Conservation (phyloP, 805 yeast species). For the Ogataea methylovora region DNA sequence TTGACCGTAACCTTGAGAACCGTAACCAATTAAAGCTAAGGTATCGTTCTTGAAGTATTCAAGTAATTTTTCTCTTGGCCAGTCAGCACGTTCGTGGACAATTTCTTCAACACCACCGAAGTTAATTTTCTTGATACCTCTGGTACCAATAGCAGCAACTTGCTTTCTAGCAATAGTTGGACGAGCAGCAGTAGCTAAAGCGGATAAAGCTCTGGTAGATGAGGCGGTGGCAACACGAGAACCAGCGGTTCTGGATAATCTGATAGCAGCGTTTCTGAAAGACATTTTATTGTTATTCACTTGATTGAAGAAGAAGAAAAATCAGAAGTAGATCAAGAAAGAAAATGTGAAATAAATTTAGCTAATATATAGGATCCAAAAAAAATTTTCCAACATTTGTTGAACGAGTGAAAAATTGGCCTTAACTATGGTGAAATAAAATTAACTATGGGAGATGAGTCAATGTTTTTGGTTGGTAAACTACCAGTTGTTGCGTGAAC, state of each 20-base stretch:
- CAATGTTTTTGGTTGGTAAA: no score
- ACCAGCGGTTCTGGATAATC: constrained; percentile 42
- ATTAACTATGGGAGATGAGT: no score
- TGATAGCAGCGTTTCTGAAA: constrained; percentile 38
- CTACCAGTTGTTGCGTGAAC: no score
- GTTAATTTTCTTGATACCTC: constrained; percentile 96
- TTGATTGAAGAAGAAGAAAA: not conserved
- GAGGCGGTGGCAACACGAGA: constrained; percentile 34
- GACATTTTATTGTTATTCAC: not conserved
- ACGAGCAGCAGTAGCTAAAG: constrained; percentile 39
- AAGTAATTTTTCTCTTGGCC: constrained; percentile 96
- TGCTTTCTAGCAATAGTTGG: constrained; percentile 31
- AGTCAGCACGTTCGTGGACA: constrained; percentile 98
- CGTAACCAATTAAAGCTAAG: constrained; percentile 96
- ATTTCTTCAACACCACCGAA: constrained; percentile 93
- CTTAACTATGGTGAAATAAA: no score
- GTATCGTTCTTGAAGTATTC: constrained; percentile 98
- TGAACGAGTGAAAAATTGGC: no score
- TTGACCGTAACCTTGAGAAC: constrained; percentile 99
- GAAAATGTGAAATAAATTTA: not conserved
- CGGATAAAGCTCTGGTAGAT: constrained; percentile 54
- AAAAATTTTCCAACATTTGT: no score
- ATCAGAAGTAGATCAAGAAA: constrained; percentile 1
- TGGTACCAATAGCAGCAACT: constrained; percentile 45
- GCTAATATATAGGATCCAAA: no score